phyloP scores from a whole-genome alignment of 108 stramenopile genomes.

The Craspedostauros australis region DNA sequence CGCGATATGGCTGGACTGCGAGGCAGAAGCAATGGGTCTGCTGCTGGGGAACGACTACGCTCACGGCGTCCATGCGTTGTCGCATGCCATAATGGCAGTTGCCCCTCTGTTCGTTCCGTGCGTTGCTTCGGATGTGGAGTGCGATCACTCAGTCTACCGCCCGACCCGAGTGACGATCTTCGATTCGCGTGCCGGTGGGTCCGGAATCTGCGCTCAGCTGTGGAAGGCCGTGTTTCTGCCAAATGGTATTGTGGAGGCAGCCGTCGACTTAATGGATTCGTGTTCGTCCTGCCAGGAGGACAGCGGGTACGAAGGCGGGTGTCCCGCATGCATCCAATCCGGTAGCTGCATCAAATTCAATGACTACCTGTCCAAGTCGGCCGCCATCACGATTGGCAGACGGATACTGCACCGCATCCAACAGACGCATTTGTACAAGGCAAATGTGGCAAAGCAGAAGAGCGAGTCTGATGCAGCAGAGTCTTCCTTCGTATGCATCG shows the following conservation, averaged over 20 bases:
- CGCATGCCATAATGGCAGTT: conserved; percentile 87
- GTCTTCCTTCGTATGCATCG: too few species aligned
- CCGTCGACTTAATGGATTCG: conserved; percentile 56
- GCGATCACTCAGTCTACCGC: conserved; percentile 53
- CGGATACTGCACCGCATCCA: conserved; percentile 48
- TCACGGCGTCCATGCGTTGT: conserved; percentile 86
- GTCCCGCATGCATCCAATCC: conserved; percentile 71
- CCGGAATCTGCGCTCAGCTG: conserved; percentile 53
- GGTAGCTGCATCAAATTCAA: conserved; percentile 79
- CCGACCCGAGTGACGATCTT: conserved; percentile 69
- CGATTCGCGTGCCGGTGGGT: conserved; percentile 74
- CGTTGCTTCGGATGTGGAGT: conserved; percentile 63
- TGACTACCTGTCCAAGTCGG: conserved; percentile 27
- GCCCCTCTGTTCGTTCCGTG: conserved; percentile 88
- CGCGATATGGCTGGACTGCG: conserved; percentile 90
- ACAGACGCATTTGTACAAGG: conserved; percentile 32
- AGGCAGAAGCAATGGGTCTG: conserved; percentile 38
- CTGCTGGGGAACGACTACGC: conserved; percentile 42
- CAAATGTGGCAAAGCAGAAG: conserved; percentile 6
- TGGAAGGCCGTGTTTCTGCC: conserved; percentile 46
- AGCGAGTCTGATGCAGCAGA: not conserved
- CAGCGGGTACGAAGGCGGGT: conserved; percentile 62
- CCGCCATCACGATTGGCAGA: conserved; percentile 48
- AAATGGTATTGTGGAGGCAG: conserved; percentile 47
- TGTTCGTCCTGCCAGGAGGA: conserved; percentile 60